These are phyloP conservation scores for Linum tenue DNA, from an alignment of 345 rosid species.

Conservation along the genomic window DNA sequence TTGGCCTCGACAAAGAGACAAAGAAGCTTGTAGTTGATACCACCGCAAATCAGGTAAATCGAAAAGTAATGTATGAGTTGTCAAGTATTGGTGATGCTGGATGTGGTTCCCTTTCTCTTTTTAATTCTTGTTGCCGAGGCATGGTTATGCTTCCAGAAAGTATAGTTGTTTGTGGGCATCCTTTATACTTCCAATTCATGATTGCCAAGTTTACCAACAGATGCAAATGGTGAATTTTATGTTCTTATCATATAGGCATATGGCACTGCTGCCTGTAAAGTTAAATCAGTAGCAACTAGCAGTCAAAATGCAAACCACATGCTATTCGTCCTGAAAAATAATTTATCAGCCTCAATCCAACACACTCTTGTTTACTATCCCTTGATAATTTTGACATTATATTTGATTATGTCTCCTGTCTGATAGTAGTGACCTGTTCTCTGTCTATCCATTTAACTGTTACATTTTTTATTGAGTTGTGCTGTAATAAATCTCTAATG, in stretches of 20 bases:
- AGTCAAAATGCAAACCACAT: too few relatives aligned
- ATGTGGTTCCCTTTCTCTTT: background rate
- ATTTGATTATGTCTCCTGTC: too few relatives aligned
- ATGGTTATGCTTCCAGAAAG: background rate
- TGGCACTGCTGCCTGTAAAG: too few relatives aligned
- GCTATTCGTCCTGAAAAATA: too few relatives aligned
- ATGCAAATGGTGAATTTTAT: too few relatives aligned
- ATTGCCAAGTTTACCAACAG: too few relatives aligned
- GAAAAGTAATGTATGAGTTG: background rate
- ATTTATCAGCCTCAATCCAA: too few relatives aligned
- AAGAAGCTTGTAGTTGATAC: slow-evolving; percentile 89
- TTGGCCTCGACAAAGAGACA: slow-evolving; percentile 67
- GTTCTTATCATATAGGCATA: too few relatives aligned
- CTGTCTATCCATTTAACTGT: too few relatives aligned
- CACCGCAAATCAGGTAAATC: slow-evolving; percentile 75
- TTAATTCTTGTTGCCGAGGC: background rate
- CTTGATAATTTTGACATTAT: too few relatives aligned
- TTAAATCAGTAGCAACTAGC: too few relatives aligned
- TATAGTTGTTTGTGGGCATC: background rate
- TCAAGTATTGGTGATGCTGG: background rate
- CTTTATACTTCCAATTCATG: background rate
- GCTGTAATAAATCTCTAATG: background rate
- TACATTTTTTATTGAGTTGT: background rate
- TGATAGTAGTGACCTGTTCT: background rate
- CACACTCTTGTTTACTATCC: too few relatives aligned